Conservation (phyloP, 2,329 filamentous ascomycete genomes). For the Sclerotinia trifoliorum region DNA sequence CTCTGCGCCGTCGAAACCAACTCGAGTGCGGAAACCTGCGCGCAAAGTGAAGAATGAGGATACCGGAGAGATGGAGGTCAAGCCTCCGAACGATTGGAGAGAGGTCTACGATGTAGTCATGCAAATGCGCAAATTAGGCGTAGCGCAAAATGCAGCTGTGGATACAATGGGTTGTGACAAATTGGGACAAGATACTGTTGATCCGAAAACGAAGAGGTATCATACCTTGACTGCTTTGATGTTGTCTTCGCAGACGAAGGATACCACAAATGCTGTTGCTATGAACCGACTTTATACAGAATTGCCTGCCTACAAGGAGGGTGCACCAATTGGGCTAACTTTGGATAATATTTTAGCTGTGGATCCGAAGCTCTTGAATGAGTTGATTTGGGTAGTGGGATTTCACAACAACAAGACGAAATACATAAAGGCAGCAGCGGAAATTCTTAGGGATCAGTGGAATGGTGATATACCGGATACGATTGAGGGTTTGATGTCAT, state of each 20-base stretch:
- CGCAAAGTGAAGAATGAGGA: constrained; percentile 45
- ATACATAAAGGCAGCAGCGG: constrained; percentile 64
- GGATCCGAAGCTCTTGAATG: constrained; percentile 57
- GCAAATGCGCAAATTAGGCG: constrained; percentile 65
- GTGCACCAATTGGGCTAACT: constrained; percentile 50
- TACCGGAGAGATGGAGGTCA: constrained; percentile 44
- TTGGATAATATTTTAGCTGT: constrained; percentile 63
- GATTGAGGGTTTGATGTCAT: constrained; percentile 59
- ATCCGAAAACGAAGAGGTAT: constrained; percentile 48
- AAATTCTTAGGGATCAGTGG: constrained; percentile 59
- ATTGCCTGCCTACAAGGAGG: constrained; percentile 46
- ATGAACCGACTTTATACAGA: constrained; percentile 65
- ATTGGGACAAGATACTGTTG: constrained; percentile 16
- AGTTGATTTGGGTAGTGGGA: constrained; percentile 65
- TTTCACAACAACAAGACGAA: constrained; percentile 76
- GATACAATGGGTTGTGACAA: constrained; percentile 70
- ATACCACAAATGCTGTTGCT: constrained; percentile 67
- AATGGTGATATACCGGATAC: constrained; percentile 65
- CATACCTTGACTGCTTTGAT: constrained; percentile 69
- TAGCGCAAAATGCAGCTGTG: constrained; percentile 74
- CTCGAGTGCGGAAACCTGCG: constrained; percentile 48
- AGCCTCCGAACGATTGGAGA: constrained; percentile 79
- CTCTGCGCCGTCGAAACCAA: constrained; percentile 37
- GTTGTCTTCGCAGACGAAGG: constrained; percentile 73
- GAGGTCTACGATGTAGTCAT: constrained; percentile 75